These are phyloP conservation scores for Ceratobasidium sp. DNA, from an alignment of 1,284 basidiomycete genomes.

Conservation along the genomic window DNA sequence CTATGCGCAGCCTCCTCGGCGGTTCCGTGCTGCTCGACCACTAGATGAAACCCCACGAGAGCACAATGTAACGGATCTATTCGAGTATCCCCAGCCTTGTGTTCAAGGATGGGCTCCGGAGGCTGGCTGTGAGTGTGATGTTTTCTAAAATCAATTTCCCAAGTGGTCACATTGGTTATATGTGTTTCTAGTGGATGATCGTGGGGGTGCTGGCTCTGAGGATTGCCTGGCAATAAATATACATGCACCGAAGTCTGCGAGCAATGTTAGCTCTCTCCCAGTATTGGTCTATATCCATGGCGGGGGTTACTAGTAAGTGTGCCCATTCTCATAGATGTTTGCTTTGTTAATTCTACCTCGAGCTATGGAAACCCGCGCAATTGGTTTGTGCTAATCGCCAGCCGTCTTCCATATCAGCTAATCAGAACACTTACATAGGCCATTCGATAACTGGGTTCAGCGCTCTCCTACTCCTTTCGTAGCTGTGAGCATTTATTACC, in stretches of 20 bases:
- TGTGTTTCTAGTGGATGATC: conserved; percentile 54
- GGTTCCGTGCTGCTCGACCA: conserved; percentile 53
- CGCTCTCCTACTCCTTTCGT: conserved; percentile 50
- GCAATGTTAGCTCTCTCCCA: conserved; percentile 55
- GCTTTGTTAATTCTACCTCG: neutral
- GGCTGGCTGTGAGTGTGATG: conserved; percentile 7
- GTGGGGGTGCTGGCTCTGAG: conserved; percentile 66
- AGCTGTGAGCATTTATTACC: conserved; percentile 42
- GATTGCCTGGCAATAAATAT: conserved; percentile 57
- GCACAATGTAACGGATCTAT: conserved; percentile 40
- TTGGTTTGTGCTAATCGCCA: neutral
- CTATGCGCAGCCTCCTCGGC: conserved; percentile 55
- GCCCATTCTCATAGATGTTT: conserved; percentile 20
- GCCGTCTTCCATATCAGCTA: too few relatives aligned
- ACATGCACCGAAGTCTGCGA: conserved; percentile 50
- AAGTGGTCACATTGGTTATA: too few relatives aligned
- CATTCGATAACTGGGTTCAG: conserved; percentile 54
- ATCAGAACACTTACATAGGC: conserved; percentile 59
- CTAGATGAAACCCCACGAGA: conserved; percentile 45
- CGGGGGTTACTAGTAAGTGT: conserved; percentile 55
- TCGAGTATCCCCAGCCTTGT: conserved; percentile 25
- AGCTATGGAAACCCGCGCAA: conserved; percentile 24
- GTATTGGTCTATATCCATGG: conserved; percentile 68
- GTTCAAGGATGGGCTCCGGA: conserved; percentile 30
- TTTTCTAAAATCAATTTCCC: too few relatives aligned